Base-by-base conservation (phyloP, 495 filamentous ascomycete genomes). In the Clavariopsis aquatica region DNA sequence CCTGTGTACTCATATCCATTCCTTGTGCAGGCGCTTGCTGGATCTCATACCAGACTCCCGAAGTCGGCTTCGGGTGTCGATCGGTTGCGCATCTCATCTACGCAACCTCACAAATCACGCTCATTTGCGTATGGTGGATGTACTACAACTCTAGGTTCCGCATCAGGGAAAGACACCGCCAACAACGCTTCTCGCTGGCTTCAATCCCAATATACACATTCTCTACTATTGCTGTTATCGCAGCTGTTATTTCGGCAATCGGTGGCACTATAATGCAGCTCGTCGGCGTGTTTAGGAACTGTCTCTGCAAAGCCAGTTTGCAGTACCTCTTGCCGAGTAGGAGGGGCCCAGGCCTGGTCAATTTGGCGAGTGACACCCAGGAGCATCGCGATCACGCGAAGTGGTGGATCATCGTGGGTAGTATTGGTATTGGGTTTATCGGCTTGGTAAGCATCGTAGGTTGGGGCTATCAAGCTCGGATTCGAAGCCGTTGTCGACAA, bases 201-300 rank as follows among this genome's bases (percentile, higher is more conserved):
- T 58, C 36, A 1, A 49, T 49, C 17, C 38, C 36, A 15, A 31
- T 23, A 8, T 47, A 58, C 38, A 6, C 28, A 2, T n/a, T 41
- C n/a, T 20, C 56, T 4, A 6, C 23, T 13, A 6, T 58, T 12
- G 34, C 31, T 29, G 15, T 58, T 49, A 2, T 29, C 15, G 36
- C 41, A 6, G 36, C 31, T 8, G 38, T 43, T 1, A 23, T 46
- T 9, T 46, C 56, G 1, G 17, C 56, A 1, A 47, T 58, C 22
- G 56, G 38, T 7, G 56, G 56, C 1, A 58, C 38, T 2, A 58
- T 58, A 24, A 58, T 58, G 56, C 56, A 58, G 41, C 43, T 58
- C 17, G 56, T 58, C 27, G 56, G 56, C n/a, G 56, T 58, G 10
- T 58, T 45, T 20, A 9, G 34, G 3, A 58, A 49, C 20, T 58